Evolutionary conservation across 495 filamentous ascomycete genomes (phyloP), one percentile per base, ranked within the genome.

Genomic region (Annulohypoxylon maeteangense): DNA sequence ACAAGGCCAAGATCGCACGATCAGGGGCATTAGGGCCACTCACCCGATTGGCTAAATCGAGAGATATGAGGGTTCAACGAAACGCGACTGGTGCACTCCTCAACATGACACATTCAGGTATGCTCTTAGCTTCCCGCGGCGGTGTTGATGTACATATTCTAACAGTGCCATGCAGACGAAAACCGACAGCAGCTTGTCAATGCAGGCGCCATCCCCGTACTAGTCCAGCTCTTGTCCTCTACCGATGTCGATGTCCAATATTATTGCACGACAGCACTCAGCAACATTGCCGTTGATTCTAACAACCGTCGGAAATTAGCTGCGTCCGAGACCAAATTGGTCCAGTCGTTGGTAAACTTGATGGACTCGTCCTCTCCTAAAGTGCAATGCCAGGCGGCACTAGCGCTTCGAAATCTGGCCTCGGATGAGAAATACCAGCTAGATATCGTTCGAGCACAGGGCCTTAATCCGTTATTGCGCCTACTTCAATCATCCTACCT

Each of bases 91-190:
- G 95, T 18, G 95, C 95, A 45, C 82, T 99, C 44, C 86, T 99
- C 29, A 99, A 99, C 78, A 99, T 99, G 95, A 99, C 95, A 68
- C 95, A 99, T 85, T 98, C 95, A 69, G 94, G 94, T 98, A 87
- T 55, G 87, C 18, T 4, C 18, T 22, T 2, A 22, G 42, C 32
- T 27, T 71, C 67, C 72, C 36, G 45, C 18, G 16, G 36, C 31
- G 45, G 23, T 40, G 11, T 31, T 1, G 36, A 22, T 16, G n/a
- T 1, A 4, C 10, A 29, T 2, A 4, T 40, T 29, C 79, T 82
- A 76, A 82, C 74, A 63, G 10, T 56, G 22, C 27, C 6, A 16
- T 60, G 38, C 67, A 97, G 95, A 98, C 80, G 95, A 98, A 77
- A 99, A 99, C 78, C 89, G 95, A 61, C 93, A 97, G 82, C 93